phyloP scores from a whole-genome alignment of 805 yeast genomes.

The Kuraishia ogatae region DNA sequence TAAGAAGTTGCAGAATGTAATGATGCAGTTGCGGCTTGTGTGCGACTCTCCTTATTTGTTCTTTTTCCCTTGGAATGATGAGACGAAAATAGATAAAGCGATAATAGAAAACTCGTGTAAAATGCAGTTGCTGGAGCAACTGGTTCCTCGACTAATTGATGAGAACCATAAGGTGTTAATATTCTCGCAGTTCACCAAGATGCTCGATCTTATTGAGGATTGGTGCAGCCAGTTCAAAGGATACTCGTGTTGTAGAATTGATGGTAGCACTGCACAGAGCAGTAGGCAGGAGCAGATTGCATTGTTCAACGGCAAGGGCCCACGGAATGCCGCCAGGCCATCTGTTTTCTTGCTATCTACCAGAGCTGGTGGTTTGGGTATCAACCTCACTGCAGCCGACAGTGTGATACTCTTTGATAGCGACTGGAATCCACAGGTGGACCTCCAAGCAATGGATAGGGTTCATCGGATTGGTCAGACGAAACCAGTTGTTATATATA shows the following conservation, averaged over 20 bases:
- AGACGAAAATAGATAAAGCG: conserved; percentile 24
- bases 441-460: conserved; percentile 92
- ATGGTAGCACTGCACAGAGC: conserved; percentile 63
- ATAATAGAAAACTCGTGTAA: conserved; percentile 62
- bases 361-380: conserved; percentile 91
- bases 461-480: conserved; percentile 91
- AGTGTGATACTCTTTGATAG: conserved; percentile 85
- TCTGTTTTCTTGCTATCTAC: conserved; percentile 74
- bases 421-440: conserved; percentile 98
- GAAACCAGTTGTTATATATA: conserved; percentile 72
- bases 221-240: conserved; percentile 46
- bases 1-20: conserved; percentile 52
- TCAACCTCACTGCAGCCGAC: conserved; percentile 80
- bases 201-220: conserved; percentile 76
- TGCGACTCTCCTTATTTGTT: conserved; percentile 84
- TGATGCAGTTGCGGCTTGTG: conserved; percentile 79
- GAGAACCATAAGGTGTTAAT: conserved; percentile 64
- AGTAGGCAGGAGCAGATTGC: conserved; percentile 59
- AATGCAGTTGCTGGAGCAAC: conserved; percentile 56
- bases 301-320: conserved; percentile 30
- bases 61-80: conserved; percentile 67
- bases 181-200: conserved; percentile 78
- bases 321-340: conserved; percentile 20
- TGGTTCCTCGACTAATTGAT: conserved; percentile 41
- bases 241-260: conserved; percentile 50